A percentile compares a stretch with the other conserved stretches of the same genome.
phyloP scores from a whole-genome alignment of 169 alveolate genomes.

The Plasmodium knowlesi region DNA sequence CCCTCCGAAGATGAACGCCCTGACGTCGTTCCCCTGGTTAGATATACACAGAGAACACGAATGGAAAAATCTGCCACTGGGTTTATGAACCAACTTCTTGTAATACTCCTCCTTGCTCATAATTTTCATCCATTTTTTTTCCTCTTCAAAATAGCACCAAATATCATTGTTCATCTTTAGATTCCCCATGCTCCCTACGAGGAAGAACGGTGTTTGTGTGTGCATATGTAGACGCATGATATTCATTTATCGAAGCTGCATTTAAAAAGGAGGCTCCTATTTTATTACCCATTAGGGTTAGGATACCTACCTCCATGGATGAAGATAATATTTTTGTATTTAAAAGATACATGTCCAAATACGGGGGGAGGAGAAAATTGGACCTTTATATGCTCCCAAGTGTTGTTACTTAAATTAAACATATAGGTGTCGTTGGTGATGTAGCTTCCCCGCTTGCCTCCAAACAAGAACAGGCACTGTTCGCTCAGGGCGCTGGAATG shows the following conservation, averaged over 20 bases:
- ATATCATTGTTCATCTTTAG: conserved; percentile 16
- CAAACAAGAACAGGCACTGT: conserved; percentile 59
- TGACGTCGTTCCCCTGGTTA: conserved; percentile 70
- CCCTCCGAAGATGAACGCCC: conserved; percentile 64
- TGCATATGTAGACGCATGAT: too few species aligned
- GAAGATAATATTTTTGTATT: conserved; percentile 35
- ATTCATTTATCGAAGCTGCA: background rate
- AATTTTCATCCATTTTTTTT: conserved; percentile 69
- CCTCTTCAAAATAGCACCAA: conserved; percentile 65
- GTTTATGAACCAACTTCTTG: conserved; percentile 4
- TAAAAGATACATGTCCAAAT: conserved; percentile 70
- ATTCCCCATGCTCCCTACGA: conserved; percentile 62
- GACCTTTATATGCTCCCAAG: conserved; percentile 23
- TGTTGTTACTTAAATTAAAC: conserved; percentile 8
- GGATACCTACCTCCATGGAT: conserved; percentile 56
- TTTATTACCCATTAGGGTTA: too few species aligned
- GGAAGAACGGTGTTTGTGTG: background rate
- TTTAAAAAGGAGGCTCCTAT: too few species aligned
- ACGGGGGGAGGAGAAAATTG: conserved; percentile 58
- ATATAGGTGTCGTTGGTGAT: conserved; percentile 68
- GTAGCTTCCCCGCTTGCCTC: conserved; percentile 51
- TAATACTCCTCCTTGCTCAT: conserved; percentile 67
- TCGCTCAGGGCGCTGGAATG: conserved; percentile 32
- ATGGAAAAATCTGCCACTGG: conserved; percentile 60
- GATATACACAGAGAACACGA: conserved; percentile 66